Evolutionary conservation across 192 early-diverging fungal genomes (phyloP).

Genomic region (Linnemannia schmuckeri): DNA sequence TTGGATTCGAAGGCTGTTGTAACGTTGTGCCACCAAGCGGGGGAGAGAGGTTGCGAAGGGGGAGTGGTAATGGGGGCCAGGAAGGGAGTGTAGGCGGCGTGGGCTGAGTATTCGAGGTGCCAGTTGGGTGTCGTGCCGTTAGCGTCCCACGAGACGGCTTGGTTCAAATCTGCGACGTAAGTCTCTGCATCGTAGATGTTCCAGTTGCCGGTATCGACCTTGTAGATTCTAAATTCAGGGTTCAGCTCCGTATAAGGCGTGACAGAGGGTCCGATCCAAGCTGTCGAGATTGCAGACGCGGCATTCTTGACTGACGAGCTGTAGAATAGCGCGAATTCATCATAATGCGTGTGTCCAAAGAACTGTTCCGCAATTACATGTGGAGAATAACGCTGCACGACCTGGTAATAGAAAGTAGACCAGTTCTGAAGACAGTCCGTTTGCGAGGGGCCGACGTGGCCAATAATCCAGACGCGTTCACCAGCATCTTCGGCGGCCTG

Average conservation of each 20-base stretch:
- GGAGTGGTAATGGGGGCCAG: background rate
- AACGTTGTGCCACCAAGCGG: constrained; percentile 64
- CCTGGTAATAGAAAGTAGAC: constrained; percentile 61
- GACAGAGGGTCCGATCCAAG: constrained; percentile 63
- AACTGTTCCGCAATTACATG: constrained; percentile 66
- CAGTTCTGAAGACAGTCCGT: constrained; percentile 62
- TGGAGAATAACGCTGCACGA: constrained; percentile 63
- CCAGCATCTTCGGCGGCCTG: constrained; percentile 61
- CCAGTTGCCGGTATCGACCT: constrained; percentile 61
- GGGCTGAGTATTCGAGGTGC: constrained; percentile 65
- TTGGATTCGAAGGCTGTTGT: constrained; percentile 54
- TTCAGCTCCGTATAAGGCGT: constrained; percentile 62
- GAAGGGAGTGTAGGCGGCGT: constrained; percentile 44
- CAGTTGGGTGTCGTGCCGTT: constrained; percentile 39
- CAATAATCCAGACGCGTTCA: constrained; percentile 67
- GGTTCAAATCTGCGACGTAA: constrained; percentile 60
- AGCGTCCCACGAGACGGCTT: constrained; percentile 48
- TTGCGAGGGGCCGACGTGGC: constrained; percentile 62
- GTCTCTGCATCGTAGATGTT: constrained; percentile 62
- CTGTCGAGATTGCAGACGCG: constrained; percentile 53
- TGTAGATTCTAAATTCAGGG: constrained; percentile 68
- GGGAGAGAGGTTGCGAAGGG: constrained; percentile 31
- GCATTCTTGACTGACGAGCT: constrained; percentile 14
- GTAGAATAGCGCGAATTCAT: constrained; percentile 65
- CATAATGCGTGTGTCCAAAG: constrained; percentile 67